These are phyloP conservation scores for Hymenoscyphus linearis DNA, from an alignment of 2,329 filamentous ascomycete genomes.

Conservation along the genomic window DNA sequence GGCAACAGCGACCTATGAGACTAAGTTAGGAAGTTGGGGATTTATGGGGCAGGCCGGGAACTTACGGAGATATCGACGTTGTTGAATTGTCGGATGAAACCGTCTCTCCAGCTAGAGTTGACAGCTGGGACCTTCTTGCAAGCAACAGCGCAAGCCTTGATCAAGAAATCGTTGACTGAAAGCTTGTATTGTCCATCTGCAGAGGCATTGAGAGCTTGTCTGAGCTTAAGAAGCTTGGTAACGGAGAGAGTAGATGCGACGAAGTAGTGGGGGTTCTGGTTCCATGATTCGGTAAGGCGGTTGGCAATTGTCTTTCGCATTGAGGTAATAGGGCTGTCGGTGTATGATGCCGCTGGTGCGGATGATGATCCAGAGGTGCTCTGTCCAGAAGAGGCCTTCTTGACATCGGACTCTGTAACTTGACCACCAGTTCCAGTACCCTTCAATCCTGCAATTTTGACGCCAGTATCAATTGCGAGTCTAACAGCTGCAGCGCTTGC, in stretches of 20 bases:
- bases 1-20: conserved; percentile 41
- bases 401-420: conserved; percentile 88
- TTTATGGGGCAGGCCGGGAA: conserved; percentile 34
- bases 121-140: conserved; percentile 90
- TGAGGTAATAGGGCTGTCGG: conserved; percentile 77
- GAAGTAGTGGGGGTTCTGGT: conserved; percentile 97
- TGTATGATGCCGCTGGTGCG: conserved; percentile 62
- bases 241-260: conserved; percentile 89
- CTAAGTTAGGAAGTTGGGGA: background rate
- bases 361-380: conserved; percentile 40
- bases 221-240: conserved; percentile 91
- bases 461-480: conserved; percentile 78
- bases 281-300: conserved; percentile 82
- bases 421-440: conserved; percentile 80
- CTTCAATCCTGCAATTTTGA: conserved; percentile 74
- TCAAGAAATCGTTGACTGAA: conserved; percentile 98
- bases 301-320: conserved; percentile 98
- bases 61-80: conserved; percentile 89
- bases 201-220: conserved; percentile 83
- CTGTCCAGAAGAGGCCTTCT: conserved; percentile 65
- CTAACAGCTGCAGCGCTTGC: conserved; percentile 70
- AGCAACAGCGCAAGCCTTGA: conserved; percentile 89
- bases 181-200: conserved; percentile 96
- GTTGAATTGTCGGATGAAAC: conserved; percentile 88
- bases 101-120: conserved; percentile 92